Base-by-base conservation (phyloP, 1,139 yeast genomes). In the Hansenula sp. region DNA sequence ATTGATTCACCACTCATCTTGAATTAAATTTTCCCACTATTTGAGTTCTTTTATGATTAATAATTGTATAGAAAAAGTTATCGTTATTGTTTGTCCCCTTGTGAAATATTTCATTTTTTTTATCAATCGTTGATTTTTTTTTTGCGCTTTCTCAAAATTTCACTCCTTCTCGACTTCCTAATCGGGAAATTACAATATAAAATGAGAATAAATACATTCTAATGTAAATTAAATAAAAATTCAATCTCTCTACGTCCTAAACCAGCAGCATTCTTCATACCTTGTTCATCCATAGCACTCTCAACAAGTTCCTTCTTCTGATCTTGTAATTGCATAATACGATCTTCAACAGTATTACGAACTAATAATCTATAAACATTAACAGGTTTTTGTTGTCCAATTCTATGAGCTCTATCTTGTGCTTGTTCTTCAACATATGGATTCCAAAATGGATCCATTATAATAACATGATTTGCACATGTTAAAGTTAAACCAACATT, bases 371-470 rank as follows among this genome's bases (percentile, higher is more conserved):
- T 71, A 60, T 89, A 82, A 20, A 90, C 87, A 48, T 62, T 68
- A 13, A 90, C 97, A 33, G 80, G 81, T 42, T 77, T 69, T 27
- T 75, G 74, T 63, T 90, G 98, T 7, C 97, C 96, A 50, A 90
- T 86, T 61, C 98, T 76, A 64, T 92, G 92, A 7, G 94, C 95
- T 50, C 98, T 77, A 60, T 88, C 97, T 75, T 86, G 88, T 0
- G 97, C 97, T 64, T 90, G 97, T 36, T 86, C 95, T 62, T 90
- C 97, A 4, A 90, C 96, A 61, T 75, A 90, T 1, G 97, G 97
- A 57, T 90, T 90, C 97, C 97, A 90, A 59, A 88, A 90, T 14
- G 97, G 97, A 59, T 90, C 97, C 70, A 87, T 75, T 12, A 90
- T 75, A 38, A 90, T 77, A 11, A 90, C 95, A 59, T 88, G 96